Evolutionary conservation across 768 basidiomycete genomes (phyloP), one percentile per base, ranked within the genome.

Genomic region (Mrakia gelida): DNA sequence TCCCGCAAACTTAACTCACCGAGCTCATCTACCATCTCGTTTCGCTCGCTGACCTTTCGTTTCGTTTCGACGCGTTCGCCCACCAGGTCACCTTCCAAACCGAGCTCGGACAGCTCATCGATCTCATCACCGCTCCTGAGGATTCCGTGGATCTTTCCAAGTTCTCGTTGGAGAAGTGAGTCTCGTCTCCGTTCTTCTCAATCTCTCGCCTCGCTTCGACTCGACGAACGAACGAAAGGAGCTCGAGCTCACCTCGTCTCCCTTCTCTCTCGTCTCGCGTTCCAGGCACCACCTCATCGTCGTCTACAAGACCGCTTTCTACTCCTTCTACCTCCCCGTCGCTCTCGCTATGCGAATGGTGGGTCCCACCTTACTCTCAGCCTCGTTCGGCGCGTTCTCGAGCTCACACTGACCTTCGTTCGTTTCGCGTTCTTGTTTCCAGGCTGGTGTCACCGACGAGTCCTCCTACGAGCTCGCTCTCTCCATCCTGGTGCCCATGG

Each of bases 311-410:
- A 98, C 96, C 41, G 93, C 96, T 0, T 96, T 89, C 86, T 99
- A 98, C 86, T 97, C 94, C 43, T 98, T 98, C 89, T 97, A 98
- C 86, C 93, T 99, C 80, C 94, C 97, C 68, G 94, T 98, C 80
- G 97, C 96, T 21, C 90, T 95, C 80, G 94, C 94, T 16, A 91
- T 98, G 90, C 89, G 91, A 84, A 87, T 95, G 84, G 84, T 83
- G 30, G 74, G 83, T 81, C 65, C 45, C 18, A n/a, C 16, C 30
- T 16, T 8, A 28, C 23, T 8, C 21, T 56, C 16, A 7, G 2
- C 18, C 3, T 32, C 8, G 16, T 43, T 70, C 34, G 3, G 41
- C 23, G 16, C 41, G 26, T 34, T 59, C 52, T 5, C 28, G n/a
- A 45, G 43, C 11, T 34, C 56, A 61, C 61, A 63, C 75, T 32